These are phyloP conservation scores for Luzula sylvatica DNA, from an alignment of 176 grass and related monocot species.

Conservation along the genomic window DNA sequence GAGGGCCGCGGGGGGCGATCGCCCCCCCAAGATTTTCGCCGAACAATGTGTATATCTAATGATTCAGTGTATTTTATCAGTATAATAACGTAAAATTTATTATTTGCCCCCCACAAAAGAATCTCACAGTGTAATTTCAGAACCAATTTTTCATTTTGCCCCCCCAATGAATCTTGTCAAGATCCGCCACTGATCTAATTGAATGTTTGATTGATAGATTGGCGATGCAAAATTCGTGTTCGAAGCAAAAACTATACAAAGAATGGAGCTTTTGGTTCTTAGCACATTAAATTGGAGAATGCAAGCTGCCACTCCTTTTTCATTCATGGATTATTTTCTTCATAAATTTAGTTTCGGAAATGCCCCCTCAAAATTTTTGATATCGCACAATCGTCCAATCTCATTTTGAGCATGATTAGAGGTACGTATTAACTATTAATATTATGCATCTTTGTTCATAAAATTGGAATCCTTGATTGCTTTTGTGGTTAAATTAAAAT, in stretches of 20 bases:
- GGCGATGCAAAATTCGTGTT: constrained; percentile 45
- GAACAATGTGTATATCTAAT: too few relatives aligned
- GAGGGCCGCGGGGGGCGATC: too few relatives aligned
- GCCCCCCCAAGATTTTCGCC: too few relatives aligned
- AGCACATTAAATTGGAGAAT: constrained; percentile 79
- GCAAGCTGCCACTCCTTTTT: constrained; percentile 79
- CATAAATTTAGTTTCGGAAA: constrained; percentile 54
- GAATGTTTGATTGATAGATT: constrained; percentile 32
- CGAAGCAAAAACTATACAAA: constrained; percentile 64
- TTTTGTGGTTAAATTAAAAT: constrained; percentile 8
- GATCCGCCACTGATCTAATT: too few relatives aligned
- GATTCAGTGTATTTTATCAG: too few relatives aligned
- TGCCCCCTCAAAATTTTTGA: constrained; percentile 36
- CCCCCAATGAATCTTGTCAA: too few relatives aligned
- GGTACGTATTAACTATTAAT: constrained; percentile 27
- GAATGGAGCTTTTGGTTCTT: constrained; percentile 85
- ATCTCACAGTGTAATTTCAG: too few relatives aligned
- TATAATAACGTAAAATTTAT: too few relatives aligned
- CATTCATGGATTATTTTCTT: constrained; percentile 90
- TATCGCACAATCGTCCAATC: constrained; percentile 49
- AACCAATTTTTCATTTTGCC: too few relatives aligned
- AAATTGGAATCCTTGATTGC: neutral
- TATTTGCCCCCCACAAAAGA: too few relatives aligned
- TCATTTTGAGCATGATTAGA: constrained; percentile 61
- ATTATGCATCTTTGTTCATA: neutral